Evolutionary conservation across 805 yeast genomes (phyloP), one percentile per base, ranked within the genome.

Genomic region (Cyberlindnera petersonii): DNA sequence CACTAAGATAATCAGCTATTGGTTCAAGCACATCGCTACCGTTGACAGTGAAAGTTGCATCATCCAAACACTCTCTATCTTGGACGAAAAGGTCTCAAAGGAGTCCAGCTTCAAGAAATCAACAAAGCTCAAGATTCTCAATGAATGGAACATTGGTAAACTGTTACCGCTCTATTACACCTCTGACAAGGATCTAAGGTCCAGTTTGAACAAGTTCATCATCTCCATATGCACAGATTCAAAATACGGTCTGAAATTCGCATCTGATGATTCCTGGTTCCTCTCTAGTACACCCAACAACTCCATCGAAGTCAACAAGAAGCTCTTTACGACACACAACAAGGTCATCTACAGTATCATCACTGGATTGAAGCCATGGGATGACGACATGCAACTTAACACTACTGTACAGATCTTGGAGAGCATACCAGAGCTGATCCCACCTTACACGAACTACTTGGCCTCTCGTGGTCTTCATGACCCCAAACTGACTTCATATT

Each of bases 291-390:
- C 49, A 15, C 43, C 54, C 4, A 43, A 49, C 22, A 42, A 58
- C 8, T 46, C 66, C 1, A 55, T 79, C 1, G 54, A 58, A 0
- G 63, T 77, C 11, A 77, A 78, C 47, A 71, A 69, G 33, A 72
- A 64, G 41, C 60, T 64, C 4, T 83, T 79, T 61, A 75, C 65
- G 44, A 65, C 83, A 23, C 74, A 82, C 53, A 88, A 91, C 59
- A 81, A 79, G 54, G 64, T 82, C 21, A 60, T 86, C 4, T 79
- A 77, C 50, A 72, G 79, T 3, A 60, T 86, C 5, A 55, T 88
- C 17, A 77, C 77, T 7, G 64, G 69, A 22, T 66, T 89, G 52
- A 86, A 83, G 50, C 95, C 96, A 1, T 80, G 94, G 86, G 88
- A 84, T 46, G 82, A 84, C 45, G 72, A 71, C 15, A 43, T 63